These are phyloP conservation scores for Paxillus rubicundulus DNA, from an alignment of 768 basidiomycete genomes.

Conservation along the genomic window DNA sequence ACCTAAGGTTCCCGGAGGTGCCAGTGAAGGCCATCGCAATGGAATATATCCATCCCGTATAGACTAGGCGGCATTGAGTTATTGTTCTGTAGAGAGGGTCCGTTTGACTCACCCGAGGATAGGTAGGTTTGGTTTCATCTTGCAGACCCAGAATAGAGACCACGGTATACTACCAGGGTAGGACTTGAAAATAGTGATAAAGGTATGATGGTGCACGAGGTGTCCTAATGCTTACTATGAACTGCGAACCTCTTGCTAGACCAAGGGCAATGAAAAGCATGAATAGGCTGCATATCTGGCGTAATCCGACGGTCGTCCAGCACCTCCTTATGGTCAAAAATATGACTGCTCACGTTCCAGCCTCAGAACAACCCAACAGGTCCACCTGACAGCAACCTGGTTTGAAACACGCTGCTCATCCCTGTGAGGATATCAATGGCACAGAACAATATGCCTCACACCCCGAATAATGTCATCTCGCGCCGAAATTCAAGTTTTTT, in stretches of 20 bases:
- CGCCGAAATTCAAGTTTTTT: constrained; percentile 55
- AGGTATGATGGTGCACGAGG: neutral
- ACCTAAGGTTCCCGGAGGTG: constrained; percentile 57
- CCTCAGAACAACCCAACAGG: constrained; percentile 61
- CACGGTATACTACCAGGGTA: constrained; percentile 57
- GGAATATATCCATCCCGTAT: constrained; percentile 60
- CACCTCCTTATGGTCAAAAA: neutral
- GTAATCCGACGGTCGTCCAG: neutral
- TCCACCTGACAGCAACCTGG: constrained; percentile 56
- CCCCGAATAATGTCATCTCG: constrained; percentile 58
- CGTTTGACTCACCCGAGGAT: constrained; percentile 42
- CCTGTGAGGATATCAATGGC: constrained; percentile 60
- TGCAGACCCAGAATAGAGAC: constrained; percentile 62
- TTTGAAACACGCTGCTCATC: constrained; percentile 60
- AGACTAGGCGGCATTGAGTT: constrained; percentile 24
- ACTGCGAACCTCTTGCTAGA: constrained; percentile 55
- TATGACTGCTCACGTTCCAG: constrained; percentile 47
- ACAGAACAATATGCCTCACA: constrained; percentile 58
- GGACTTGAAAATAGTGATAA: constrained; percentile 35
- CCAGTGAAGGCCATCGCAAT: constrained; percentile 60
- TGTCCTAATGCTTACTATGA: constrained; percentile 41
- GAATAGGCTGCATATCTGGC: constrained; percentile 53
- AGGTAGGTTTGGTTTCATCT: constrained; percentile 53
- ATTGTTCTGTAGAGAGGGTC: neutral
- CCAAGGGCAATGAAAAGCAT: constrained; percentile 57